A percentile compares a stretch with the other conserved stretches of the same genome.
These are phyloP conservation scores for Starmerella potacharoeniae DNA, from an alignment of 805 yeast genomes.

Conservation along the genomic window DNA sequence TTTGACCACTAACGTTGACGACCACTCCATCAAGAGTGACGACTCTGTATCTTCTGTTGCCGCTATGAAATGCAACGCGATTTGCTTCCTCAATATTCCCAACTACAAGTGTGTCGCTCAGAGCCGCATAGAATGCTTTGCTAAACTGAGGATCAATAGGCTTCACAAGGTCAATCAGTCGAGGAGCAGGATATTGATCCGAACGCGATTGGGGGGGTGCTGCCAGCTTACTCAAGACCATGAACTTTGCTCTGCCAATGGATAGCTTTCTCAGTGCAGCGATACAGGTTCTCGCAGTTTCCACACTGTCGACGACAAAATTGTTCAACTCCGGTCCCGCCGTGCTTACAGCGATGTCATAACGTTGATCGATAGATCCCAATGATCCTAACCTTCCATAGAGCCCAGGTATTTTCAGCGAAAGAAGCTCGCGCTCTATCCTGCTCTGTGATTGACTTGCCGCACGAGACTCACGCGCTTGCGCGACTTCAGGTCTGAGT, in stretches of 20 bases:
- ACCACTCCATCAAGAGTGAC: conserved; percentile 88
- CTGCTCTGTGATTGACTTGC: conserved; percentile 56
- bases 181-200: conserved; percentile 35
- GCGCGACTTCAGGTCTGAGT: conserved; percentile 43
- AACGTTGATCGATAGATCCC: conserved; percentile 79
- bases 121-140: conserved; percentile 81
- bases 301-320: conserved; percentile 75
- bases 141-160: conserved; percentile 57
- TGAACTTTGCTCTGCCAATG: conserved; percentile 82
- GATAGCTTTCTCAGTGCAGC: conserved; percentile 71
- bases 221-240: conserved; percentile 57
- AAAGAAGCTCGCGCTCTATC: conserved; percentile 56
- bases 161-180: conserved; percentile 72
- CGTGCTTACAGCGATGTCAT: conserved; percentile 88
- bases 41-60: conserved; percentile 58
- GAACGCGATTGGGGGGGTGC: conserved; percentile 40
- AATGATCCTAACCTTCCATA: conserved; percentile 85
- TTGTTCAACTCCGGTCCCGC: conserved; percentile 88
- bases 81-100: conserved; percentile 68
- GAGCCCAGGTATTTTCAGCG: conserved; percentile 67
- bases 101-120: conserved; percentile 83
- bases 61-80: conserved; percentile 66
- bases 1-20: conserved; percentile 86
- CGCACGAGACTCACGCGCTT: conserved; percentile 47
- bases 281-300: conserved; percentile 64